These are phyloP conservation scores for Metarhizium sp. DNA, from an alignment of 2,329 filamentous ascomycete genomes.

Conservation along the genomic window DNA sequence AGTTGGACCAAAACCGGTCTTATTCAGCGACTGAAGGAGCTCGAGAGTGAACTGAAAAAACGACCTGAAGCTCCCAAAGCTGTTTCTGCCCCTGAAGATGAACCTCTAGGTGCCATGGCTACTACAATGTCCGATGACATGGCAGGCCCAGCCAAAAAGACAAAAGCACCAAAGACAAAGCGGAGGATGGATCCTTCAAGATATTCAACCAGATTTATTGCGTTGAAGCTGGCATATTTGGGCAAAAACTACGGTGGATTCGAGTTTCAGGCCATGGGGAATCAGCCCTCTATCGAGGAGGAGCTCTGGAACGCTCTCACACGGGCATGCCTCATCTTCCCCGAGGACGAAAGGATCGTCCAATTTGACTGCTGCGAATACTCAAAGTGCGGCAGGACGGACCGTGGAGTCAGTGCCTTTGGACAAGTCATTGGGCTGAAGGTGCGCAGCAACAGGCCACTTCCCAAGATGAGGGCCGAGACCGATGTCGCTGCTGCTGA, in stretches of 20 bases:
- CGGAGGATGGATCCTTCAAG: constrained; percentile 64
- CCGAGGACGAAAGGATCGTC: constrained; percentile 51
- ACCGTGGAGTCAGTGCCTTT: constrained; percentile 90
- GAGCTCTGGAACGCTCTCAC: constrained; percentile 86
- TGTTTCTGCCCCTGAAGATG: constrained; percentile 15
- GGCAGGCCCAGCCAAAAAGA: background rate
- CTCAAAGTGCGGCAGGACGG: constrained; percentile 89
- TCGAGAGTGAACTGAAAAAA: constrained; percentile 57
- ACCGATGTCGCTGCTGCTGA: constrained; percentile 14
- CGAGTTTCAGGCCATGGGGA: constrained; percentile 69
- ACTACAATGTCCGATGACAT: background rate
- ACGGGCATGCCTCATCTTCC: constrained; percentile 73
- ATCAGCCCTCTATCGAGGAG: constrained; percentile 79
- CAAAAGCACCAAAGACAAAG: constrained; percentile 32
- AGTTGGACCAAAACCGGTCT: constrained; percentile 61
- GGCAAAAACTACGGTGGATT: constrained; percentile 89
- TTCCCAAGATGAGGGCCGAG: constrained; percentile 25
- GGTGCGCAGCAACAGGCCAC: constrained; percentile 69
- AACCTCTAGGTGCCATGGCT: background rate
- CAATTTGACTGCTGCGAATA: constrained; percentile 83
- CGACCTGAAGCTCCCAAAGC: constrained; percentile 20
- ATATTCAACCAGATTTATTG: constrained; percentile 77
- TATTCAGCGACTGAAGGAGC: constrained; percentile 54
- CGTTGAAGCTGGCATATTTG: constrained; percentile 88
- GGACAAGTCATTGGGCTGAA: constrained; percentile 84